Conservation (phyloP, 2,329 filamentous ascomycete genomes). For the Colletotrichum gloeosporioides region DNA sequence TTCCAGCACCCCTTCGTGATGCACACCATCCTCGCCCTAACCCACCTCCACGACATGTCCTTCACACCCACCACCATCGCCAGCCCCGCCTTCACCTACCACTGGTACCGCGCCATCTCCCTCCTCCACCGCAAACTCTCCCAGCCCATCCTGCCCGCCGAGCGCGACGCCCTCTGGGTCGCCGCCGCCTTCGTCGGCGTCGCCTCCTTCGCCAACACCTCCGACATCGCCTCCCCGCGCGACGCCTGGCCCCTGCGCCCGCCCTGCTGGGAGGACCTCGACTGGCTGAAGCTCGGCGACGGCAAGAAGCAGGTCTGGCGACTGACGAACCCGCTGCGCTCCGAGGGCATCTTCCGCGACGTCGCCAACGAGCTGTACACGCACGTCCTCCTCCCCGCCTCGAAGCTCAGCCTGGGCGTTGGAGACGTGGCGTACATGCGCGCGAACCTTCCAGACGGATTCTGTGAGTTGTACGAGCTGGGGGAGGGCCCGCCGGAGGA, state of each 20-base stretch:
- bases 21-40: constrained; percentile 58
- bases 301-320: constrained; percentile 61
- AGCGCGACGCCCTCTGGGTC: constrained; percentile 54
- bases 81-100: constrained; percentile 43
- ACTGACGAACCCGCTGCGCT: constrained; percentile 51
- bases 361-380: constrained; percentile 23
- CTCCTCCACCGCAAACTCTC: constrained; percentile 53
- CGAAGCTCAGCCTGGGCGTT: constrained; percentile 13
- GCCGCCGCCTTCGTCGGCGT: constrained; percentile 51
- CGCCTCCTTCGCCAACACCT: constrained; percentile 47
- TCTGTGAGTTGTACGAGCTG: constrained; percentile 34
- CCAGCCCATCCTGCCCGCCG: constrained; percentile 32
- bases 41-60: constrained; percentile 58
- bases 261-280: constrained; percentile 48
- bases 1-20: constrained; percentile 57
- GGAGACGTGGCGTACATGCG: constrained; percentile 20
- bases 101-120: constrained; percentile 51
- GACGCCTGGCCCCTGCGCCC: constrained; percentile 62
- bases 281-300: constrained; percentile 63
- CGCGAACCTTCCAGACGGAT: constrained; percentile 31
- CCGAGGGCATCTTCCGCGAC: constrained; percentile 51
- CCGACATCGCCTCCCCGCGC: constrained; percentile 42
- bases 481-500: constrained; percentile 22
- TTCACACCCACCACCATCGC: constrained; percentile 29
- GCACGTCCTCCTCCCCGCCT: constrained; percentile 14